Base-by-base conservation (phyloP, 2,329 filamentous ascomycete genomes). In the Fusarium buharicum region DNA sequence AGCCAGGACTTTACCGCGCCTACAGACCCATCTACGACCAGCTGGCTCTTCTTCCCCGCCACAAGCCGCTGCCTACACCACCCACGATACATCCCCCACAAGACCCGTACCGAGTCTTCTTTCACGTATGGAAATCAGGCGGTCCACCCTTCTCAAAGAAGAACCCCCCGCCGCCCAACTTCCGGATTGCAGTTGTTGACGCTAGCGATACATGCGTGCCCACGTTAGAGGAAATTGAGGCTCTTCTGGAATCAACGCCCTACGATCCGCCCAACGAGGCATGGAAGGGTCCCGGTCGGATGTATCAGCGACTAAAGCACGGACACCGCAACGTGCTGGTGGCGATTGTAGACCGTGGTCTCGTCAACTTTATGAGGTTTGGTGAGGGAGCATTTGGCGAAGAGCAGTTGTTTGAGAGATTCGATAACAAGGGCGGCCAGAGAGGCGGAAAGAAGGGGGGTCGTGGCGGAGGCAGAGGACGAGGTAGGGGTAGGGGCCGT, bases 341-440 rank as follows among this genome's bases (percentile, higher is more conserved):
- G 20, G 95, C 93, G 0, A 85, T 98, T 3, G 93, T 97, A 30
- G 95, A 98, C 73, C 86, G 92, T 62, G 95, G 95, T 0, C 83
- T 98, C 18, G 90, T 93, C 40, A 98, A 94, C 74, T 98, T 94
- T 73, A 81, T 97, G 70, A 82, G 91, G 20, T 83, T 97, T 55
- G 87, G 85, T 2, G 93, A 98, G 78, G 88, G 87, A 11, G 89
- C 88, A 1, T 97, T 97, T 76, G 89, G 83, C 0, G 84, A 86
- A 61, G 92, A 96, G 75, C 86, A 78, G 74, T 71, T 97, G 33
- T 92, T 87, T 69, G 86, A 88, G 70, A 78, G 85, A 47, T 82
- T 83, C 63, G 81, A 73, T 65, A 79, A 69, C 59, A 76, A 72
- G 49, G 71, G 74, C 39, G 75, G 76, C 9, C 74, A 73, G 30